Evolutionary conservation across 2,329 filamentous ascomycete species (phyloP).

Genomic region (Huntiella decipiens): DNA sequence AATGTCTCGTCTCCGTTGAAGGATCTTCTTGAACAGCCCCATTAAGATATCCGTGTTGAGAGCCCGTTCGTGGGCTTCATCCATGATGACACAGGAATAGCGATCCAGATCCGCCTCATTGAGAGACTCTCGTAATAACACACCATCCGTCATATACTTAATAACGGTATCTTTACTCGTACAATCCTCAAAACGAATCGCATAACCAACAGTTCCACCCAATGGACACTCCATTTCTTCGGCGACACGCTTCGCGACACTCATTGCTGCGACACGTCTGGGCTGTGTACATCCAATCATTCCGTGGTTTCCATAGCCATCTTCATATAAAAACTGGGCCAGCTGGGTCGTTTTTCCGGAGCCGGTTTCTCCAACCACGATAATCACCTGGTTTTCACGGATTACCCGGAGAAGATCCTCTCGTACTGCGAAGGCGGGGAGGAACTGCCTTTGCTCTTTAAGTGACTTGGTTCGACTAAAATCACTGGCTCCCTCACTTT

Average conservation of each 20-base stretch:
- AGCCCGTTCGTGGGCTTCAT: constrained; percentile 92
- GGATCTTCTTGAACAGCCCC: constrained; percentile 93
- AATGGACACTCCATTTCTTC: constrained; percentile 95
- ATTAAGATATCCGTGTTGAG: constrained; percentile 94
- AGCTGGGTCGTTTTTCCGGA: constrained; percentile 96
- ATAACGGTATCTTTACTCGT: constrained; percentile 89
- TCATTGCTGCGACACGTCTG: constrained; percentile 93
- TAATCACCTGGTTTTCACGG: constrained; percentile 88
- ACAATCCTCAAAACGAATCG: constrained; percentile 95
- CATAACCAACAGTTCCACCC: constrained; percentile 78
- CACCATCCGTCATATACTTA: constrained; percentile 99
- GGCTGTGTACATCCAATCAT: constrained; percentile 96
- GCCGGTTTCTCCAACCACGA: constrained; percentile 92
- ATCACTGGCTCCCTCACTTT: constrained; percentile 63
- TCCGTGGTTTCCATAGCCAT: constrained; percentile 72
- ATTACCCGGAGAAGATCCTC: constrained; percentile 86
- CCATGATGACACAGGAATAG: constrained; percentile 98
- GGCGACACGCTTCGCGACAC: constrained; percentile 90
- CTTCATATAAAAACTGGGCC: constrained; percentile 89
- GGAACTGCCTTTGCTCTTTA: constrained; percentile 74
- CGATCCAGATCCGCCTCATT: constrained; percentile 84
- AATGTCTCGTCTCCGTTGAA: constrained; percentile 71
- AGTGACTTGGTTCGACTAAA: constrained; percentile 89
- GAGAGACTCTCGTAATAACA: constrained; percentile 78
- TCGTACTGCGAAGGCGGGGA: constrained; percentile 89